A percentile compares a stretch with the other conserved stretches of the same genome.
phyloP scores from a whole-genome alignment of 2,329 filamentous ascomycete species.

The Stagonosporopsis rhizophila region DNA sequence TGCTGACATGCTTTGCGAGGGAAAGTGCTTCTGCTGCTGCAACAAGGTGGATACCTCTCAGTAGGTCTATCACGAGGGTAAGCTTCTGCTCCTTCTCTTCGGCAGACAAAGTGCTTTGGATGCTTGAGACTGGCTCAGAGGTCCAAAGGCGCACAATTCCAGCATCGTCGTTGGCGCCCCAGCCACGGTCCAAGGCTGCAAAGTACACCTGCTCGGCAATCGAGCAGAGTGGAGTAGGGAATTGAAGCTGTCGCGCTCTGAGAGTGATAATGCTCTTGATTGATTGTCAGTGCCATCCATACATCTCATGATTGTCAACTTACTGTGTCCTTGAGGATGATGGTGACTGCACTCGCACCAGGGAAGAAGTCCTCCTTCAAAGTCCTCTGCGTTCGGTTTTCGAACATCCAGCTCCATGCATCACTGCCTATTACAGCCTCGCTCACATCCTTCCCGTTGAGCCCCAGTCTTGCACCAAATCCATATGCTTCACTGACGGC shows the following conservation, averaged over 20 bases:
- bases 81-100: constrained; percentile 41
- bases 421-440: constrained; percentile 58
- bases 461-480: constrained; percentile 60
- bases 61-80: constrained; percentile 46
- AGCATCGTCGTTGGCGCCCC: constrained; percentile 62
- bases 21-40: constrained; percentile 49
- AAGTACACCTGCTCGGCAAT: constrained; percentile 72
- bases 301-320: constrained; percentile 3
- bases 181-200: constrained; percentile 65
- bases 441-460: constrained; percentile 59
- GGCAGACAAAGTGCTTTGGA: constrained; percentile 31
- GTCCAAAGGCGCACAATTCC: constrained; percentile 63
- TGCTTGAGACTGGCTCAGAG: constrained; percentile 47
- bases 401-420: constrained; percentile 63
- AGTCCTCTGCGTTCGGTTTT: constrained; percentile 62
- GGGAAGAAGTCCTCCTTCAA: constrained; percentile 60
- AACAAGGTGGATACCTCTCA: constrained; percentile 46
- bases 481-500: constrained; percentile 64
- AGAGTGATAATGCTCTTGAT: constrained; percentile 69
- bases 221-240: constrained; percentile 67
- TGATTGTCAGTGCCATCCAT: not conserved
- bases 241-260: constrained; percentile 64
- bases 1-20: constrained; percentile 47
- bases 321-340: constrained; percentile 58
- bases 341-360: constrained; percentile 53